Evolutionary conservation across 2,329 filamentous ascomycete genomes (phyloP).

Genomic region (Atkinsonella hypoxylon): DNA sequence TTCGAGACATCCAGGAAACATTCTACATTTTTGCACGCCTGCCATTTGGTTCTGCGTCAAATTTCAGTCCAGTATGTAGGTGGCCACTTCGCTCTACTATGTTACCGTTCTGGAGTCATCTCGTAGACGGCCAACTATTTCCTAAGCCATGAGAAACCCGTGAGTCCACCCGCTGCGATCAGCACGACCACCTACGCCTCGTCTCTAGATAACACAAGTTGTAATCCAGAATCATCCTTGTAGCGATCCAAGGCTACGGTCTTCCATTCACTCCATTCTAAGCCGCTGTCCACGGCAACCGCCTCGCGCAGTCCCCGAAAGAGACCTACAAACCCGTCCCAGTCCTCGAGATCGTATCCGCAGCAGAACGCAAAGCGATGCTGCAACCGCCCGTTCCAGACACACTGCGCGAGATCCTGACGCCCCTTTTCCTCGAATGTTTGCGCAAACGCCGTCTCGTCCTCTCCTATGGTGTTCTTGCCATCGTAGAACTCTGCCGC

Average conservation of each 20-base stretch:
- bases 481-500: slow-evolving; percentile 29
- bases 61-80: too few species aligned
- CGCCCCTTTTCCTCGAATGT: slow-evolving; percentile 20
- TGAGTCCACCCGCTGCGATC: too few species aligned
- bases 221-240: slow-evolving; percentile 13
- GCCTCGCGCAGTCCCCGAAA: slow-evolving; percentile 27
- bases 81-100: too few species aligned
- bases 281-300: slow-evolving; percentile 18
- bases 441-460: slow-evolving; percentile 26
- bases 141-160: too few species aligned
- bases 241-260: slow-evolving; percentile 22
- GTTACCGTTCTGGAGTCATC: too few species aligned
- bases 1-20: too few species aligned
- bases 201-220: slow-evolving; percentile 7
- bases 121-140: too few species aligned
- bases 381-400: slow-evolving; percentile 25
- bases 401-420: slow-evolving; percentile 22
- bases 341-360: slow-evolving; percentile 28
- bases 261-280: slow-evolving; percentile 29
- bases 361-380: slow-evolving; percentile 30
- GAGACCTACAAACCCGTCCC: slow-evolving; percentile 29
- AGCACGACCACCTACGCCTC: neutral
- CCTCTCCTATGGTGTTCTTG: slow-evolving; percentile 21
- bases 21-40: too few species aligned
- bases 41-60: too few species aligned